Evolutionary conservation across 1,284 basidiomycete genomes (phyloP).

Genomic region (Trichosporon faecale): DNA sequence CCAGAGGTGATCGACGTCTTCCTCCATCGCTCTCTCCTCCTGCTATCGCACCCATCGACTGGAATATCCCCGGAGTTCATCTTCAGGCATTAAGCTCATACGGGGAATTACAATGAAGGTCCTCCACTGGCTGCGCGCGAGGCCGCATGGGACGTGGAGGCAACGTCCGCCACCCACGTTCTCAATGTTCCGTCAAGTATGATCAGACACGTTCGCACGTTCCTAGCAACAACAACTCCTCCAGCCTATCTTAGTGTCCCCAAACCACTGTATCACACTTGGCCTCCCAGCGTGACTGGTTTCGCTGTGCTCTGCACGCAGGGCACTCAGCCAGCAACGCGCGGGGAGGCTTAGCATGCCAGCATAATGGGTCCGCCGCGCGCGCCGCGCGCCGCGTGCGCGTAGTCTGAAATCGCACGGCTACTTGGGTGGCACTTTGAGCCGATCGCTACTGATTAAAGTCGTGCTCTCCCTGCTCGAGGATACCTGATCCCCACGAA

Average conservation of each 20-base stretch:
- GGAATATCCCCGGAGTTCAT: neutral
- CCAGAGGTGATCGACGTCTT: neutral
- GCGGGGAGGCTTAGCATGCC: neutral
- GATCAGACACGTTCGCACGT: neutral
- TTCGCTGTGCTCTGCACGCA: neutral
- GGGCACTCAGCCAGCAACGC: neutral
- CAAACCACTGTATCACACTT: neutral
- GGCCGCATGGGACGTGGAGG: neutral
- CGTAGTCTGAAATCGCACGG: slow-evolving; percentile 6
- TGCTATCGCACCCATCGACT: neutral
- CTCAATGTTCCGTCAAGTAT: neutral
- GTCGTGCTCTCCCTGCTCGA: slow-evolving; percentile 1
- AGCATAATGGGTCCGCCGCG: neutral
- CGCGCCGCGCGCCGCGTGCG: slow-evolving; percentile 6
- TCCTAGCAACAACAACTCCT: neutral
- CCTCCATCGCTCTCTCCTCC: neutral
- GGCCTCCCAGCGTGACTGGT: neutral
- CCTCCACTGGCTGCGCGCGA: neutral
- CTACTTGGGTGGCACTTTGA: slow-evolving; percentile 8
- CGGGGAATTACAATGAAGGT: neutral
- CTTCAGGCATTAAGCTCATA: neutral
- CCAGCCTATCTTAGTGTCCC: slow-evolving; percentile 9
- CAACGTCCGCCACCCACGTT: neutral
- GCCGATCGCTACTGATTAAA: slow-evolving; percentile 7
- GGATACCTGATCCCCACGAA: neutral